Conservation (phyloP, 495 filamentous ascomycete species). For the Durotheca rogersii region DNA sequence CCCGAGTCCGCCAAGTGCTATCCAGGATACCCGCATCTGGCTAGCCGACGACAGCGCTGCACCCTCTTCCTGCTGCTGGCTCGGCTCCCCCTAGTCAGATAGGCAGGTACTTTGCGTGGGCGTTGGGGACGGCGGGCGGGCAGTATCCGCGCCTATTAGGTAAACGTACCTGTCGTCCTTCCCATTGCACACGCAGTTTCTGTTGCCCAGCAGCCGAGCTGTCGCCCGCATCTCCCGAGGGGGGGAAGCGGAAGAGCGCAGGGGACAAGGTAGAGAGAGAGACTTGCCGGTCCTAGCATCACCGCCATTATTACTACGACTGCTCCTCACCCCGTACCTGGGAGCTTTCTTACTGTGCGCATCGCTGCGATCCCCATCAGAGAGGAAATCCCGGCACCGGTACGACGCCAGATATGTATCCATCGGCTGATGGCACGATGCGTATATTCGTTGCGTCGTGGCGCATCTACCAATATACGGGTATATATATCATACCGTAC, state of each 20-base stretch:
- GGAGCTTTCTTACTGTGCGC: not conserved
- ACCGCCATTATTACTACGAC: conserved; percentile 1
- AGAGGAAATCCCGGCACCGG: conserved; percentile 6
- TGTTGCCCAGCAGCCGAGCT: not conserved
- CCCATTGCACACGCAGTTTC: not conserved
- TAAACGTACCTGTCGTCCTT: not conserved
- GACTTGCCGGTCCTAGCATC: too few relatives aligned
- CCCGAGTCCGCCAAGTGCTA: not conserved
- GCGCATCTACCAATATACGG: too few relatives aligned
- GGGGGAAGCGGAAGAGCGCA: too few relatives aligned
- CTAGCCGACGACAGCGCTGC: not conserved
- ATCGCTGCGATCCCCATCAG: conserved; percentile 11
- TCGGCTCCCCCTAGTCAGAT: too few relatives aligned
- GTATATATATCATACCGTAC: too few relatives aligned
- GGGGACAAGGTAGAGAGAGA: too few relatives aligned
- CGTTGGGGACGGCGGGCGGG: too few relatives aligned
- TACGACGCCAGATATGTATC: conserved; percentile 8
- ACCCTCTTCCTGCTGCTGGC: too few relatives aligned
- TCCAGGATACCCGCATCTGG: not conserved
- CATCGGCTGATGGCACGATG: conserved; percentile 20
- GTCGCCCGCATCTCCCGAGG: too few relatives aligned
- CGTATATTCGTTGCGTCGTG: conserved; percentile 17
- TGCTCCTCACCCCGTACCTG: not conserved
- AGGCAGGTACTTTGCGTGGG: too few relatives aligned
- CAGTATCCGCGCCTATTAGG: too few relatives aligned